Evolutionary conservation across 2,329 filamentous ascomycete species (phyloP).

Genomic region (Mycosphaerella sp.): DNA sequence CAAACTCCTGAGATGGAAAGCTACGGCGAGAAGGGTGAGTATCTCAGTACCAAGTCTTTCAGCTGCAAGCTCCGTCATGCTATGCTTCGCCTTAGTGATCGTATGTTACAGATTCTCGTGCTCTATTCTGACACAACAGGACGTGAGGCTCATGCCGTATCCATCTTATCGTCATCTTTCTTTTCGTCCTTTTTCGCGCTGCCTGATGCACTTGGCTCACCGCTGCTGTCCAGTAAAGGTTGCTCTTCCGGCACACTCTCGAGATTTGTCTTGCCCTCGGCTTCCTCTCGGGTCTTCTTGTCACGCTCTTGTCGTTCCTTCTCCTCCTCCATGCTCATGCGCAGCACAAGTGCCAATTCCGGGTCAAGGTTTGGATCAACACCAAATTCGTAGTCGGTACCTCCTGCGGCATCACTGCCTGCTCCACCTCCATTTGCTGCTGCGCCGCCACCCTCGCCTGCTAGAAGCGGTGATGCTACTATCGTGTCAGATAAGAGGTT

Average conservation of each 20-base stretch:
- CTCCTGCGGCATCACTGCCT: constrained; percentile 43
- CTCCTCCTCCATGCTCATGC: constrained; percentile 98
- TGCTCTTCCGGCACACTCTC: constrained; percentile 67
- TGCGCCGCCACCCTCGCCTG: constrained; percentile 65
- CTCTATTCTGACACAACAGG: not conserved
- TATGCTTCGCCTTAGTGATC: not conserved
- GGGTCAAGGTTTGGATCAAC: constrained; percentile 90
- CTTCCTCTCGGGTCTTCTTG: constrained; percentile 62
- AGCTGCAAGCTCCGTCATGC: too few relatives aligned
- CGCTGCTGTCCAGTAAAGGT: constrained; percentile 39
- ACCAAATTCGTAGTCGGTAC: constrained; percentile 73
- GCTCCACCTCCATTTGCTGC: constrained; percentile 46
- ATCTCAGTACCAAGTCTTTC: too few relatives aligned
- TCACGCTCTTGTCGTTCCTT: constrained; percentile 87
- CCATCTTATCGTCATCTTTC: constrained; percentile 31
- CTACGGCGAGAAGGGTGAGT: too few relatives aligned
- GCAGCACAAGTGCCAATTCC: constrained; percentile 84
- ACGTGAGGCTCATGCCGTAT: constrained; percentile 25
- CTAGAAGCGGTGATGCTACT: constrained; percentile 80
- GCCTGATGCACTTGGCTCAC: constrained; percentile 22
- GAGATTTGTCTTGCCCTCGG: constrained; percentile 66
- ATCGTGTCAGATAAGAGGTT: constrained; percentile 91
- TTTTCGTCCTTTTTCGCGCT: constrained; percentile 26
- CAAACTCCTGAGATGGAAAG: too few relatives aligned
- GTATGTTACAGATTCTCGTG: constrained; percentile 6